Conservation (phyloP, 352 stramenopile species). For the Phytophthora uliginosa region DNA sequence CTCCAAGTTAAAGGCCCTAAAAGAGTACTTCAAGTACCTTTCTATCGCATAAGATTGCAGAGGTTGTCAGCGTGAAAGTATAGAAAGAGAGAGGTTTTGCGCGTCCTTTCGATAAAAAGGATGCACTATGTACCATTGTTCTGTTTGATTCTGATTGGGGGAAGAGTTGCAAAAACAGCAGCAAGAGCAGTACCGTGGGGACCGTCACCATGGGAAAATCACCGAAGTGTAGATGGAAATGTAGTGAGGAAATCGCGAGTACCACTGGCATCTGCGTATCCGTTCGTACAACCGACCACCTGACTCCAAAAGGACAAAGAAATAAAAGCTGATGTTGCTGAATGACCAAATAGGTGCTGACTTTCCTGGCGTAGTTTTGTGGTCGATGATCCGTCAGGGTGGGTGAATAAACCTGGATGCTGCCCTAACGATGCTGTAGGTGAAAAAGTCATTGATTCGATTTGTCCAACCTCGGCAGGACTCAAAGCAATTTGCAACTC, state of each 20-base stretch:
- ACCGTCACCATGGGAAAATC: too few relatives aligned
- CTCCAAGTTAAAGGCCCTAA: too few relatives aligned
- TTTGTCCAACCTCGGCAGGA: conserved; percentile 11
- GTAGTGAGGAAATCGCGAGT: neutral
- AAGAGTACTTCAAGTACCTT: too few relatives aligned
- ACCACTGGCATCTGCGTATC: neutral
- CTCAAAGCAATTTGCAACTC: conserved; percentile 14
- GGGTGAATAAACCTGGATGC: conserved; percentile 1
- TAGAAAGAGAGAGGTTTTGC: too few relatives aligned
- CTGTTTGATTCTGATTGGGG: too few relatives aligned
- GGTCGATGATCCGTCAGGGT: neutral
- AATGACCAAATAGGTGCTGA: neutral
- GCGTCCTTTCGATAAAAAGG: too few relatives aligned
- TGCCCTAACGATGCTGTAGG: neutral
- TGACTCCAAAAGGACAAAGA: neutral
- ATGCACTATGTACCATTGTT: too few relatives aligned
- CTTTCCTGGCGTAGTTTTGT: conserved; percentile 1
- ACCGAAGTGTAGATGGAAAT: too few relatives aligned
- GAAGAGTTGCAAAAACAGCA: too few relatives aligned
- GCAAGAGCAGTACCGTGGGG: too few relatives aligned
- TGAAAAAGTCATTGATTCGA: conserved; percentile 19
- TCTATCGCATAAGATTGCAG: too few relatives aligned
- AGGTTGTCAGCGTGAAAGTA: too few relatives aligned
- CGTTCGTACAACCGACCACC: neutral
- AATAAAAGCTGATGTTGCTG: conserved; percentile 4